phyloP scores from a whole-genome alignment of 2,329 filamentous ascomycete genomes.

The Dactylellina parvicollis region DNA sequence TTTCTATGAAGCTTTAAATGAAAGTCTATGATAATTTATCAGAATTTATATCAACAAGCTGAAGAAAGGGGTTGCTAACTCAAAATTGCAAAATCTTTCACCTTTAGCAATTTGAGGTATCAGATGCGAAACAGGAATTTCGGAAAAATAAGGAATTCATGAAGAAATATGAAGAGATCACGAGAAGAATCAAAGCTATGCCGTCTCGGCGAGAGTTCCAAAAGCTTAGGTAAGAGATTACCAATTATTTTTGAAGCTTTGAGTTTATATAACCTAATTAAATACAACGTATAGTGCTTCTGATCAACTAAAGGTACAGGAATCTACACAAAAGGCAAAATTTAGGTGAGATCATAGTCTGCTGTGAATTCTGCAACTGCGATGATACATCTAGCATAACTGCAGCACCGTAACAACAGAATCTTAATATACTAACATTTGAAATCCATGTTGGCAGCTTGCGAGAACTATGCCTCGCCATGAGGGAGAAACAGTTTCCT shows the following conservation, averaged over 20 bases:
- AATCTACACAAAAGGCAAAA: no score
- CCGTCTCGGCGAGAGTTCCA: neutral
- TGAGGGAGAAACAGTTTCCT: slow-evolving; percentile 23
- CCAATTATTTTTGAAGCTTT: neutral
- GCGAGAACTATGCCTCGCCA: slow-evolving; percentile 5
- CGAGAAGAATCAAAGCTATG: neutral
- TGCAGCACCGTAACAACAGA: neutral
- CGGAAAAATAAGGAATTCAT: slow-evolving; percentile 20
- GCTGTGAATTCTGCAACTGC: no score
- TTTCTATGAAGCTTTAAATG: no score
- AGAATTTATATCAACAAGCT: no score
- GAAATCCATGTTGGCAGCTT: slow-evolving; percentile 12
- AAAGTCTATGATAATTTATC: no score
- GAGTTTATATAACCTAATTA: no score
- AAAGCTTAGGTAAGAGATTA: neutral
- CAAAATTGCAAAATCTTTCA: neutral
- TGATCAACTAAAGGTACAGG: no score
- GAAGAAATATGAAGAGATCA: slow-evolving; percentile 5
- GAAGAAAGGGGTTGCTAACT: no score
- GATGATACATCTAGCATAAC: no score
- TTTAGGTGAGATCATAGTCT: no score
- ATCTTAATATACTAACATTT: no score
- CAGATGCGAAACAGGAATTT: slow-evolving; percentile 31
- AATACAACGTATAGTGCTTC: no score
- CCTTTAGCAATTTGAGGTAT: slow-evolving; percentile 20